Conservation (phyloP, 306 rosid genomes). For the Rubus idaeus region DNA sequence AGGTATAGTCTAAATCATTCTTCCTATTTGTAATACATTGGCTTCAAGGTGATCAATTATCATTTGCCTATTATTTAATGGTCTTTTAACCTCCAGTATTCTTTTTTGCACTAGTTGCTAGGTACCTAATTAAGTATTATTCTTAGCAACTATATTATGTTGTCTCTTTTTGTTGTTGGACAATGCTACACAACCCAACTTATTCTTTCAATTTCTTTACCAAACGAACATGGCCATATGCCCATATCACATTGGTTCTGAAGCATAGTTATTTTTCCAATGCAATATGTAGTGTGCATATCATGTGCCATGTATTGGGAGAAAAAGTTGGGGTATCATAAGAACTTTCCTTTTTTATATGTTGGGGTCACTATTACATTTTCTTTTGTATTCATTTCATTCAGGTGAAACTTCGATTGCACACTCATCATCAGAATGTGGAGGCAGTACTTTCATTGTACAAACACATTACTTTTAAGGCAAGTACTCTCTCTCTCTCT, state of each 20-base stretch:
- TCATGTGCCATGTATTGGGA: neutral
- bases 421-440: constrained; percentile 87
- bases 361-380: neutral
- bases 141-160: neutral
- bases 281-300: neutral
- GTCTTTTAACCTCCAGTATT: neutral
- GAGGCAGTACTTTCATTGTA: constrained; percentile 83
- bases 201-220: neutral
- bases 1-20: constrained; percentile 40
- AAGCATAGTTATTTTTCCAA: neutral
- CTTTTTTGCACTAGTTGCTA: neutral
- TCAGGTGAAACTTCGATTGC: constrained; percentile 81
- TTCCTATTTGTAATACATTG: constrained; percentile 8
- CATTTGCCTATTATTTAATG: neutral
- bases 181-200: neutral
- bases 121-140: constrained; percentile 8
- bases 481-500: constrained; percentile 28
- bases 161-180: neutral
- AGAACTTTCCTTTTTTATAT: neutral
- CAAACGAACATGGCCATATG: neutral
- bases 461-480: constrained; percentile 64
- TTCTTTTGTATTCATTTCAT: constrained; percentile 25
- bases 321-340: neutral
- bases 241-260: neutral
- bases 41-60: neutral